These are phyloP conservation scores for Margaritispora aquatica DNA, from an alignment of 495 filamentous ascomycete species.

Conservation along the genomic window DNA sequence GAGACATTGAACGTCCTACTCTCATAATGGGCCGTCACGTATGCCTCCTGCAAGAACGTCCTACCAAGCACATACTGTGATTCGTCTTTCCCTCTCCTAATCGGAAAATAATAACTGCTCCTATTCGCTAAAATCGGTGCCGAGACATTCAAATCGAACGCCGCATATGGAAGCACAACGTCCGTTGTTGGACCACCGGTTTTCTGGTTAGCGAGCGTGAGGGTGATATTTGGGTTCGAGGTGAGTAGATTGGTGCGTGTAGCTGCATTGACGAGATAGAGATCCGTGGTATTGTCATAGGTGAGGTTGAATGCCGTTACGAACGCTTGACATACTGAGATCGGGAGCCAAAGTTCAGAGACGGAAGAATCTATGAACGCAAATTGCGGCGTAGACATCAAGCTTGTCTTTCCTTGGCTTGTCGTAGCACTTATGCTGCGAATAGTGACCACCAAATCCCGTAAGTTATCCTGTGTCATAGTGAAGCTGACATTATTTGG, in stretches of 20 bases:
- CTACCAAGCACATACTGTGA: slow-evolving; percentile 50
- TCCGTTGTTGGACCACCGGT: slow-evolving; percentile 36
- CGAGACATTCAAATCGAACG: slow-evolving; percentile 42
- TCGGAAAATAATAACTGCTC: slow-evolving; percentile 43
- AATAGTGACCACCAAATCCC: slow-evolving; percentile 44
- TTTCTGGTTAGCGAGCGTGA: slow-evolving; percentile 38
- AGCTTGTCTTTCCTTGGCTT: slow-evolving; percentile 13
- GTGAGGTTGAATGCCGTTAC: slow-evolving; percentile 45
- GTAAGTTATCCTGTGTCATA: slow-evolving; percentile 40
- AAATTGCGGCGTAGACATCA: slow-evolving; percentile 30
- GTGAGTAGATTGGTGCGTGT: slow-evolving; percentile 36
- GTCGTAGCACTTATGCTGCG: slow-evolving; percentile 36
- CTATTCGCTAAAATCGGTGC: slow-evolving; percentile 31
- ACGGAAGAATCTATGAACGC: slow-evolving; percentile 48
- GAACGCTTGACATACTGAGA: slow-evolving; percentile 45
- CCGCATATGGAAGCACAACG: slow-evolving; percentile 46
- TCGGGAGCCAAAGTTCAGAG: slow-evolving; percentile 49
- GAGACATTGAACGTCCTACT: slow-evolving; percentile 39
- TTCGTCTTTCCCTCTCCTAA: slow-evolving; percentile 41
- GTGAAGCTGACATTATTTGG: slow-evolving; percentile 41
- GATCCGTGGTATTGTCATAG: slow-evolving; percentile 33
- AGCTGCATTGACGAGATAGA: slow-evolving; percentile 45
- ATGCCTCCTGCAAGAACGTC: slow-evolving; percentile 53
- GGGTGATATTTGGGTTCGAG: slow-evolving; percentile 43
- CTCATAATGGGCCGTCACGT: slow-evolving; percentile 40